Evolutionary conservation across 345 rosid genomes (phyloP), one percentile per base, ranked within the genome.

Genomic region (Populus pruinosa): DNA sequence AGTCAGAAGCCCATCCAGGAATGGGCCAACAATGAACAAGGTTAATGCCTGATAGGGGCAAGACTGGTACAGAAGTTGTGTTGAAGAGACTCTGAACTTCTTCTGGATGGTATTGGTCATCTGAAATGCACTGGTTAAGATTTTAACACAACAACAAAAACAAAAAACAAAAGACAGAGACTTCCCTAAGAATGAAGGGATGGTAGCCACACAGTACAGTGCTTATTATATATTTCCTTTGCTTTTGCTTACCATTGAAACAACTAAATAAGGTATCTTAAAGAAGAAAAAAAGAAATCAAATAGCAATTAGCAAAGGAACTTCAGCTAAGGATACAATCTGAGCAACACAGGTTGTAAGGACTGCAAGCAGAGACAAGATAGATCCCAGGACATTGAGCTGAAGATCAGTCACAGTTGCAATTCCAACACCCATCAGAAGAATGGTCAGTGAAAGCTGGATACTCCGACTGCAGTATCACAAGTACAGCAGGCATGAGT

Each of bases 21-120:
- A 92, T 69, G 99, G 99, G 68, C 99, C 99, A 59, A 87, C 80
- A 74, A 96, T 78, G 77, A 96, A 96, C 85, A 96, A 86, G 31
- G 98, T 96, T 41, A 94, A 78, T 0, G 99, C 99, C 83, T 96
- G 99, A 82, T 96, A 96, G 16, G 99, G 99, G 85, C 97, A 94
- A 50, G 99, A 96, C 87, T 96, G 99, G 81, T 96, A 96, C 66
- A 96, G 89, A 79, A 96, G 98, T 72, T 96, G 99, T 71, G 99
- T 96, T 61, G 99, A 96, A 73, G 99, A 96, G 67, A 96, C 98
- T 83, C 92, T 96, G 87, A 92, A 96, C 86, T 94, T 96, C 93
- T 96, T 96, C 88, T 96, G 99, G 86, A 96, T 96, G 56, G 99
- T 96, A 82, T 96, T 96, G 78, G 99, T 96, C 99, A 96, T 96